Evolutionary conservation across 768 basidiomycete species (phyloP).

Genomic region (Mycena sanguinolenta): DNA sequence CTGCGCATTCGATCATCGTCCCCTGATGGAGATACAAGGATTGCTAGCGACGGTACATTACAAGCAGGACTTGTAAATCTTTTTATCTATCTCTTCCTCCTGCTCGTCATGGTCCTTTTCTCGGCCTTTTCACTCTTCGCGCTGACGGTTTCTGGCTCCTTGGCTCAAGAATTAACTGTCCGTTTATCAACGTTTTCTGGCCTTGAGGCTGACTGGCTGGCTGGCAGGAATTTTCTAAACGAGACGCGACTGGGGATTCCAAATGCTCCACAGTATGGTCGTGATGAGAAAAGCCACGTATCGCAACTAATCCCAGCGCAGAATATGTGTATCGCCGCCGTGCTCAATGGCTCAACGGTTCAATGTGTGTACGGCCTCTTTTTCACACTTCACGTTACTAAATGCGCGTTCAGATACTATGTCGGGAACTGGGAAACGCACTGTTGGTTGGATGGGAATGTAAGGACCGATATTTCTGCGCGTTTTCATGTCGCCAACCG

Average conservation of each 20-base stretch:
- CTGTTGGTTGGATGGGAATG: slow-evolving; percentile 75
- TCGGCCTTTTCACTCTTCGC: slow-evolving; percentile 26
- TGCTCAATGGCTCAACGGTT: slow-evolving; percentile 59
- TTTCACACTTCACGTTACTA: not conserved
- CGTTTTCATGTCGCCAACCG: not conserved
- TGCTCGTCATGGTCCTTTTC: slow-evolving; percentile 25
- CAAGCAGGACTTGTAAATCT: too few species aligned
- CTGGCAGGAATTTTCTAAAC: slow-evolving; percentile 19
- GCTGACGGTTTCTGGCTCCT: slow-evolving; percentile 26
- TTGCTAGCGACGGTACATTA: too few species aligned
- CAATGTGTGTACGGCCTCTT: slow-evolving; percentile 50
- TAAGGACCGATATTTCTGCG: slow-evolving; percentile 45
- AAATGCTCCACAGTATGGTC: slow-evolving; percentile 38
- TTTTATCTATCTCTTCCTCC: too few species aligned
- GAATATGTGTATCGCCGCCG: slow-evolving; percentile 64
- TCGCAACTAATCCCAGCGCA: slow-evolving; percentile 35
- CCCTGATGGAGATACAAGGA: too few species aligned
- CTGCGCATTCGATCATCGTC: too few species aligned
- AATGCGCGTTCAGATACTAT: slow-evolving; percentile 56
- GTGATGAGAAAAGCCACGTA: not conserved
- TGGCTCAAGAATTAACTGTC: slow-evolving; percentile 15
- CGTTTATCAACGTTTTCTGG: not conserved
- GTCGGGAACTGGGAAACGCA: slow-evolving; percentile 54
- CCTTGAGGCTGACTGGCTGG: not conserved
- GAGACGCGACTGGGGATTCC: slow-evolving; percentile 31